A percentile compares a stretch with the other conserved stretches of the same genome.
phyloP scores from a whole-genome alignment of 2,329 filamentous ascomycete genomes.

The Cordyceps fumosorosea region DNA sequence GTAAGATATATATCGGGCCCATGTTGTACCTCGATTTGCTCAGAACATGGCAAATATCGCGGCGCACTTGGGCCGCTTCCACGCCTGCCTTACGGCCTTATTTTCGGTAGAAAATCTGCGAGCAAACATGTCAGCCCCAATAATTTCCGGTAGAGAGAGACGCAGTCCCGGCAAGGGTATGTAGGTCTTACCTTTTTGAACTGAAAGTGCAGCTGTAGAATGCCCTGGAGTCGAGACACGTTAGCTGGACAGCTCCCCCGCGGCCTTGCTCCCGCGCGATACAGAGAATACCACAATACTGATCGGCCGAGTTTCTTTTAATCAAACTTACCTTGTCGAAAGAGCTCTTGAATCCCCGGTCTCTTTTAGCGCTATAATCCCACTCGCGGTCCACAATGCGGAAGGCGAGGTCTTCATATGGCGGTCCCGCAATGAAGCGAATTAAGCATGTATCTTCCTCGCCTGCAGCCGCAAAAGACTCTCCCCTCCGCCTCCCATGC shows the following conservation, averaged over 20 bases:
- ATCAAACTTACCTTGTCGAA: conserved; percentile 79
- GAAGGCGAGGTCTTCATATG: conserved; percentile 95
- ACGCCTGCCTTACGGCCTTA: conserved; percentile 22
- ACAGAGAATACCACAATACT: not conserved
- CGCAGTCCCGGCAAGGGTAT: not conserved
- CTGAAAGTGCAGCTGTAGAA: conserved; percentile 93
- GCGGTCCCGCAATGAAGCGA: conserved; percentile 87
- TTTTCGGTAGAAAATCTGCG: conserved; percentile 51
- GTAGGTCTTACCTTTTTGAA: conserved; percentile 77
- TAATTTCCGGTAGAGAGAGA: conserved; percentile 2
- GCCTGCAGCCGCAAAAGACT: conserved; percentile 87
- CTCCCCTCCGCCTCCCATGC: conserved; percentile 78
- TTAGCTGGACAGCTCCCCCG: not conserved
- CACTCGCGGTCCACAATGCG: conserved; percentile 97
- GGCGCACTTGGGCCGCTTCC: not conserved
- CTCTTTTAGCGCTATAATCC: conserved; percentile 95
- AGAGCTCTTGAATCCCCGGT: conserved; percentile 89
- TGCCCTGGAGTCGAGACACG: conserved; percentile 53
- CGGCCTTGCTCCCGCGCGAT: not conserved
- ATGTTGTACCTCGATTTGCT: not conserved
- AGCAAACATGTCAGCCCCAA: conserved; percentile 18
- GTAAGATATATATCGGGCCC: not conserved
- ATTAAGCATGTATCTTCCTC: conserved; percentile 97
- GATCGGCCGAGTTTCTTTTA: not conserved
- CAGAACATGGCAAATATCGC: not conserved